These are phyloP conservation scores for Pythium vanterpoolii DNA, from an alignment of 352 stramenopile species.

Conservation along the genomic window DNA sequence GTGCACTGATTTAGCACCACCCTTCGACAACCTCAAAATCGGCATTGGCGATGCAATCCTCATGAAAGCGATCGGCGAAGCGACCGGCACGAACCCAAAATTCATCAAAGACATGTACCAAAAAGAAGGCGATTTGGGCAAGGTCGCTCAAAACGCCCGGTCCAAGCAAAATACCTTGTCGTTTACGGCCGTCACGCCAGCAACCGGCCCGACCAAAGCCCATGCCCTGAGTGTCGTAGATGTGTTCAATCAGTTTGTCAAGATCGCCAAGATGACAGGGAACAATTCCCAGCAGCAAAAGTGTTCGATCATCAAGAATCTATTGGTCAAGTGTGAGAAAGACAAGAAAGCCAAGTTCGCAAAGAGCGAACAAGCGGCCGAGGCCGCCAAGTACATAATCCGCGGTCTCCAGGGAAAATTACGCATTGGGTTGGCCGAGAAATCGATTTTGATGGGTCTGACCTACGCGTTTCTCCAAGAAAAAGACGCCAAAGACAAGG, in stretches of 20 bases:
- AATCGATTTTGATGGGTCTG: constrained; percentile 96
- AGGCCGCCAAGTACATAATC: constrained; percentile 97
- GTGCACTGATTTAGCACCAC: constrained; percentile 91
- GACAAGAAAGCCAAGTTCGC: constrained; percentile 46
- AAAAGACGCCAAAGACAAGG: constrained; percentile 75
- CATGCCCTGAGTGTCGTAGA: constrained; percentile 86
- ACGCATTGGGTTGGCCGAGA: constrained; percentile 96
- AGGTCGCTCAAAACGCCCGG: constrained; percentile 92
- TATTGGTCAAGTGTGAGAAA: constrained; percentile 93
- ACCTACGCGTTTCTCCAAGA: constrained; percentile 95
- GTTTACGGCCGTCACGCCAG: constrained; percentile 36
- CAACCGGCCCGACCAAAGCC: constrained; percentile 61
- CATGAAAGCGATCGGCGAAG: constrained; percentile 96
- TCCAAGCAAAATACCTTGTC: constrained; percentile 93
- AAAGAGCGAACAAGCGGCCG: constrained; percentile 67
- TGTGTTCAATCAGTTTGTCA: constrained; percentile 88
- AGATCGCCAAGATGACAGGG: constrained; percentile 94
- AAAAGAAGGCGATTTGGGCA: constrained; percentile 96
- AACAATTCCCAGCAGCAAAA: constrained; percentile 97
- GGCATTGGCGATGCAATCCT: constrained; percentile 98
- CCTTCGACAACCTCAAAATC: constrained; percentile 97
- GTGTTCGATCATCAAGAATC: constrained; percentile 95
- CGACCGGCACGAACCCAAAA: constrained; percentile 86
- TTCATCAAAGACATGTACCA: constrained; percentile 97
- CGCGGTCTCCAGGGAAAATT: constrained; percentile 98